Conservation (phyloP, 2,329 filamentous ascomycete species). For the Albophoma yamanashiensis region DNA sequence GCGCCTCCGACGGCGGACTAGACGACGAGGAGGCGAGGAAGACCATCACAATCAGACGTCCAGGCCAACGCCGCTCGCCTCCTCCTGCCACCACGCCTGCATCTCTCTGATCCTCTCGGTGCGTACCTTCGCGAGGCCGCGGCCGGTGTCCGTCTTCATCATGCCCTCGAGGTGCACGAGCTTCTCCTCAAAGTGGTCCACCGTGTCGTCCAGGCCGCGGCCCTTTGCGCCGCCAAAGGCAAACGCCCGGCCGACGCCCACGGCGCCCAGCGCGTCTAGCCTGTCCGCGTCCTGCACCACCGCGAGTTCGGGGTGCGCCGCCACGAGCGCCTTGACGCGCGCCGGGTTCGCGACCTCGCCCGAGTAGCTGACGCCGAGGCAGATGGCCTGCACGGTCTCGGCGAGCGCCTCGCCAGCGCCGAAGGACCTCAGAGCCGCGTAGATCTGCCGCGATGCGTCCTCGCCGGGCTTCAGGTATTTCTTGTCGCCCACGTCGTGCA, state of each 20-base stretch:
- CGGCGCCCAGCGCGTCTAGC: constrained; percentile 79
- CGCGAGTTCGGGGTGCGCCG: constrained; percentile 47
- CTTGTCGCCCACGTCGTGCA: constrained; percentile 84
- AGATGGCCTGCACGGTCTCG: constrained; percentile 57
- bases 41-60: background rate
- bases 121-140: constrained; percentile 39
- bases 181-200: constrained; percentile 71
- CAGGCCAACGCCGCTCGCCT: constrained; percentile 20
- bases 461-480: constrained; percentile 60
- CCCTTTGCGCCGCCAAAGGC: constrained; percentile 56
- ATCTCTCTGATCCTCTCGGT: constrained; percentile 41
- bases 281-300: constrained; percentile 89
- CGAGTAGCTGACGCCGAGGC: constrained; percentile 67
- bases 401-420: constrained; percentile 51
- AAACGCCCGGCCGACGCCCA: constrained; percentile 63
- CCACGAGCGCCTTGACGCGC: constrained; percentile 50
- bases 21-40: background rate
- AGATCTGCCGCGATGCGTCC: constrained; percentile 45
- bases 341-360: constrained; percentile 58
- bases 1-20: background rate
- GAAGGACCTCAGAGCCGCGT: constrained; percentile 40
- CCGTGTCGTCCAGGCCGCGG: constrained; percentile 49
- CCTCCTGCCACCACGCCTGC: constrained; percentile 48
- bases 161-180: constrained; percentile 52
- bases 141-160: constrained; percentile 53